Evolutionary conservation across 352 stramenopile genomes (phyloP).

Genomic region (Pythium volutum): DNA sequence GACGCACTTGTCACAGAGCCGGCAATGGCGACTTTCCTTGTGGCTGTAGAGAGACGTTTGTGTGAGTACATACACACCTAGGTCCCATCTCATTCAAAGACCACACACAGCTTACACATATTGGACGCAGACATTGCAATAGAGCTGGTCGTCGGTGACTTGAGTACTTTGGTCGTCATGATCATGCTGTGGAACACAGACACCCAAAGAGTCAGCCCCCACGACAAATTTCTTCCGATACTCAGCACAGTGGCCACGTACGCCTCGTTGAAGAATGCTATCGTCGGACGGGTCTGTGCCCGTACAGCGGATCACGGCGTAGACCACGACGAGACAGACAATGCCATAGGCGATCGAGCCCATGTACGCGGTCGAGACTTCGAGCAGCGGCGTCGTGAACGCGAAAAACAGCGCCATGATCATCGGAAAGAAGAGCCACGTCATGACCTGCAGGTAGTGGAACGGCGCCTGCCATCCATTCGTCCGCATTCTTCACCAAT

Average conservation of each 20-base stretch:
- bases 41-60: slow-evolving; percentile 41
- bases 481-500: slow-evolving; percentile 31
- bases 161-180: slow-evolving; percentile 23
- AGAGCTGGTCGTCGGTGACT: slow-evolving; percentile 51
- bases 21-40: slow-evolving; percentile 90
- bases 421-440: slow-evolving; percentile 78
- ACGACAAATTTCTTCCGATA: neutral
- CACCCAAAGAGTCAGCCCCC: neutral
- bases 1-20: slow-evolving; percentile 96
- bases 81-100: neutral
- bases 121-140: slow-evolving; percentile 88
- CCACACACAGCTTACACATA: slow-evolving; percentile 62
- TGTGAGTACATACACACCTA: neutral
- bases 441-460: slow-evolving; percentile 78
- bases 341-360: slow-evolving; percentile 52
- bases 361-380: slow-evolving; percentile 41
- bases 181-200: neutral
- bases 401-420: slow-evolving; percentile 82
- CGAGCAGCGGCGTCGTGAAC: slow-evolving; percentile 73
- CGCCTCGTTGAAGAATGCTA: slow-evolving; percentile 42
- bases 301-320: slow-evolving; percentile 57
- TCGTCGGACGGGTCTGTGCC: slow-evolving; percentile 77
- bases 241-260: neutral
- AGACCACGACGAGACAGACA: slow-evolving; percentile 49
- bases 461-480: slow-evolving; percentile 83